Evolutionary conservation across 768 basidiomycete species (phyloP), one percentile per base, ranked within the genome.

Genomic region (Naematelia encephala): DNA sequence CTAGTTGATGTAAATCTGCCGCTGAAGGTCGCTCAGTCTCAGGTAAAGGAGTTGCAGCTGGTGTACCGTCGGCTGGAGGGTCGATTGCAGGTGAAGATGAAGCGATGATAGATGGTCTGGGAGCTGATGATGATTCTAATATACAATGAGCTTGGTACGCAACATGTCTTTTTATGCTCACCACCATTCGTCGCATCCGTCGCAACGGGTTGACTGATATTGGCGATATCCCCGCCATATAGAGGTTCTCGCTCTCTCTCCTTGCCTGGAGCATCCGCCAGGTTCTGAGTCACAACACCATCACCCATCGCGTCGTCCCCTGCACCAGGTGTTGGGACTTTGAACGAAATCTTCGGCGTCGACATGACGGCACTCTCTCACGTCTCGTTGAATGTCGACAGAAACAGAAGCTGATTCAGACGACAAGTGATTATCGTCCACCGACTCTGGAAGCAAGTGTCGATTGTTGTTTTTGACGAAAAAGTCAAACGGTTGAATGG

Each of bases 201-300:
- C 19, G 25, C 59, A 62, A 51, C 57, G 56, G 43, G 70, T 63
- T 42, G 63, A 26, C 70, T 51, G 80, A 92, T 79, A 79, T 92
- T 93, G 34, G 82, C 87, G 64, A 92, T 83, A 64, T 91, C 89
- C 19, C 85, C 84, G 46, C 85, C 84, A 63, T 84, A 82, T 59
- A 92, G 81, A 49, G 91, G 91, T 68, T 91, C 90, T 57, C 89
- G 84, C 78, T 93, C 91, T 74, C 85, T 84, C 65, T 90, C 88
- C 79, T 92, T 93, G 64, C 91, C 91, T 0, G 83, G 82, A 22
- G 90, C 90, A 57, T 81, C 81, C 60, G 90, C 86, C 22, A 86
- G 86, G 79, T 92, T 89, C 13, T 73, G 73, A 26, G 68, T 68
- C 34, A 51, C 57, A 19, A 75, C 74, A 39, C 34, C 34, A 59